These are phyloP conservation scores for Capronia americana DNA, from an alignment of 2,329 filamentous ascomycete species.

Conservation along the genomic window DNA sequence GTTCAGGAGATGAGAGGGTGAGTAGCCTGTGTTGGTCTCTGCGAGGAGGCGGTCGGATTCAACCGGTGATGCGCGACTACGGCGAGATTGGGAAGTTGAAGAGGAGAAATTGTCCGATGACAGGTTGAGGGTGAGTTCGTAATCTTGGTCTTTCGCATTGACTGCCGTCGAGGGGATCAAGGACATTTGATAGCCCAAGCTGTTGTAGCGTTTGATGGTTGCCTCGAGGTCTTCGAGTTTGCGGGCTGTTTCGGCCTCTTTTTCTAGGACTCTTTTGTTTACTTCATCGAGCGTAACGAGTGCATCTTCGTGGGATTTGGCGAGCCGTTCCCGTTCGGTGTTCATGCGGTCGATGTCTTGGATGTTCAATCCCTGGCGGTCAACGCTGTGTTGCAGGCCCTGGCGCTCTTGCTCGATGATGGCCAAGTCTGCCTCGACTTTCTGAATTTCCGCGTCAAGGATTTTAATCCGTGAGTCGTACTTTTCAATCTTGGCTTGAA, in stretches of 20 bases:
- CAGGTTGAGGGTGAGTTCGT: conserved; percentile 82
- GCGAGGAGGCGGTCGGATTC: conserved; percentile 79
- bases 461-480: conserved; percentile 81
- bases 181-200: conserved; percentile 89
- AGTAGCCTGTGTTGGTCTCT: conserved; percentile 84
- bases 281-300: conserved; percentile 79
- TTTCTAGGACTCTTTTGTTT: conserved; percentile 81
- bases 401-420: conserved; percentile 83
- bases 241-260: conserved; percentile 82
- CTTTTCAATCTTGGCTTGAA: conserved; percentile 85
- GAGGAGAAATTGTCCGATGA: conserved; percentile 52
- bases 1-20: conserved; percentile 85
- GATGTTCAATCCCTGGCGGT: conserved; percentile 92
- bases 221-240: conserved; percentile 93
- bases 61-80: conserved; percentile 45
- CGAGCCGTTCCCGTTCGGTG: conserved; percentile 89
- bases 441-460: conserved; percentile 84
- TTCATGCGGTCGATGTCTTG: conserved; percentile 99
- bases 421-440: conserved; percentile 74
- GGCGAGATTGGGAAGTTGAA: conserved; percentile 29
- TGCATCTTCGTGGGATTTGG: conserved; percentile 81
- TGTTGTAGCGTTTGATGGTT: conserved; percentile 89
- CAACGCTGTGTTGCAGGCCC: conserved; percentile 81
- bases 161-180: conserved; percentile 83
- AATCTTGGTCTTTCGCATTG: conserved; percentile 84